Base-by-base conservation (phyloP, 2,329 filamentous ascomycete species). In the Cordyceps javanica region DNA sequence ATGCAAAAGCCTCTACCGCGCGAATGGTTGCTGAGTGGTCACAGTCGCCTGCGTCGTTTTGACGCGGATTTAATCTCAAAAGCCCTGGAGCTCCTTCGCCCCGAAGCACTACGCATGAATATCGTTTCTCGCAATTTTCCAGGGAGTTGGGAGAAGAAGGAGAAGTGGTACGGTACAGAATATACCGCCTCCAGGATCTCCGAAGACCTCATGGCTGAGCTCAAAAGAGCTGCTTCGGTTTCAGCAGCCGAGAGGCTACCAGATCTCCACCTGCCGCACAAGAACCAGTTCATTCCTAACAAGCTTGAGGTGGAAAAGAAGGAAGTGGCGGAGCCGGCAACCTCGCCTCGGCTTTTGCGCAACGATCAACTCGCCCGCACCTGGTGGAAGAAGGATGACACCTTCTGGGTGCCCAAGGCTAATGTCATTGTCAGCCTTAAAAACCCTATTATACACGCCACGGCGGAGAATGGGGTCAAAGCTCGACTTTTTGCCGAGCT, bases 381-480 rank as follows among this genome's bases (percentile, higher is more conserved):
- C 3, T 99, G 94, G 94, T 97, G 87, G 78, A 99, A 99, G 78
- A 97, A 97, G 74, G 94, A 99, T 66, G 94, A 99, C 65, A 91
- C 87, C 0, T 99, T 97, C 73, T 97, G 93, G 92, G 94, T 97
- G 10, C 94, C 94, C 9, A 96, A 96, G 71, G 94, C 90, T 3
- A 94, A 91, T 59, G 77, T 97, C 19, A 83, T 91, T 62, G 83
- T 96, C 62, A 90, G 87, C 64, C 80, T 95, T 63, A 84, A 87
- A 65, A 96, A 87, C 59, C 89, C 91, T 0, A 73, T 96, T 46
- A 85, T 89, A n/a, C 86, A 85, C 69, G 82, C 89, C 1, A 91
- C 89, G 5, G 89, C 91, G 1, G 86, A 88, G 58, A 92, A 89
- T 61, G 79, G 83, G 32, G 85, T 95, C 60, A 91, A 94, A 68